Evolutionary conservation across 768 basidiomycete genomes (phyloP).

Genomic region (Lyophyllum decastes): DNA sequence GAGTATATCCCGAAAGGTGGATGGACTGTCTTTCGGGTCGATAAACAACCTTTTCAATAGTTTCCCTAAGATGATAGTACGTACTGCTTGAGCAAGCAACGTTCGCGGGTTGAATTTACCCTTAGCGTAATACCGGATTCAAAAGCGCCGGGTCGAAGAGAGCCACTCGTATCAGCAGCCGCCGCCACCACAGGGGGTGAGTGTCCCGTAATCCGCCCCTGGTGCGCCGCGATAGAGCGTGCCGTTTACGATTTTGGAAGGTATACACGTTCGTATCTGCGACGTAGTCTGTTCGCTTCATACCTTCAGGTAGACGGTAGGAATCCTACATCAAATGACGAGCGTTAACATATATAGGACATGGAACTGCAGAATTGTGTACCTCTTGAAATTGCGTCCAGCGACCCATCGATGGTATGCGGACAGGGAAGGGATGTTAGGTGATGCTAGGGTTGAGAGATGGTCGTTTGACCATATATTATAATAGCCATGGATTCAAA

Average conservation of each 20-base stretch:
- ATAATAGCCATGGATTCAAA: background rate
- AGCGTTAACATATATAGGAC: slow-evolving; percentile 13
- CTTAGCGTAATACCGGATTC: slow-evolving; percentile 22
- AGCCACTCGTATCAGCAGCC: slow-evolving; percentile 25
- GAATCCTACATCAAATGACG: slow-evolving; percentile 30
- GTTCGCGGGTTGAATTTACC: background rate
- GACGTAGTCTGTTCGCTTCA: slow-evolving; percentile 54
- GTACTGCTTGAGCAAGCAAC: background rate
- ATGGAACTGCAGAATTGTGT: background rate
- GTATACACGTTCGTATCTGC: slow-evolving; percentile 51
- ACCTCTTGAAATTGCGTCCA: slow-evolving; percentile 39
- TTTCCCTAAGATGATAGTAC: slow-evolving; percentile 4
- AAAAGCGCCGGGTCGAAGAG: slow-evolving; percentile 24
- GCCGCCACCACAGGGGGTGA: too few species aligned
- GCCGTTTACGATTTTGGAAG: slow-evolving; percentile 47
- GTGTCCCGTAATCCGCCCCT: slow-evolving; percentile 43
- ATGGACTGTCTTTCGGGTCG: slow-evolving; percentile 13
- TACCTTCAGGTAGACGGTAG: slow-evolving; percentile 43
- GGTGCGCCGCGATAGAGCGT: slow-evolving; percentile 45
- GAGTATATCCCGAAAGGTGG: slow-evolving; percentile 51
- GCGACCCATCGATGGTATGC: slow-evolving; percentile 24
- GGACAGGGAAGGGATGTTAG: background rate
- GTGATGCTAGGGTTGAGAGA: background rate
- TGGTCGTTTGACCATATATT: background rate
- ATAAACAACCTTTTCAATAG: slow-evolving; percentile 2